phyloP scores from a whole-genome alignment of 2,329 filamentous ascomycete species.

The Nothopassalora personata region DNA sequence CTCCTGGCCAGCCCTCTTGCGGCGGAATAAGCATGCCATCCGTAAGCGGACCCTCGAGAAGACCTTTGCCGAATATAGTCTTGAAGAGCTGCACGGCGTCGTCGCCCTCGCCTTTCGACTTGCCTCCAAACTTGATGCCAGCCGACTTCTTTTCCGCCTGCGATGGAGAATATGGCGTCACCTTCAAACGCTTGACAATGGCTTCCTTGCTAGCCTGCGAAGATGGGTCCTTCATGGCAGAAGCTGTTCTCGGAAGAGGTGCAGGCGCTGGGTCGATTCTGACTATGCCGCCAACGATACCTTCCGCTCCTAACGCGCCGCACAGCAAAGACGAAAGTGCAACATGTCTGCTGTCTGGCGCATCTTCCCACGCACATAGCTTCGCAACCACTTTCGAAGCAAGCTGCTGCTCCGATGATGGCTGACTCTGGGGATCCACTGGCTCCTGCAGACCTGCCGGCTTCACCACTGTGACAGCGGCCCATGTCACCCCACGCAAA shows the following conservation, averaged over 20 bases:
- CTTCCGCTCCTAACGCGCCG: conserved; percentile 62
- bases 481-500: conserved; percentile 71
- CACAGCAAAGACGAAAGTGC: conserved; percentile 76
- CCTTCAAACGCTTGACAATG: conserved; percentile 62
- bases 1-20: conserved; percentile 72
- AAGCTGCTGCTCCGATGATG: conserved; percentile 52
- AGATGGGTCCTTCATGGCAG: conserved; percentile 37
- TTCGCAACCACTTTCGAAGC: conserved; percentile 69
- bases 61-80: conserved; percentile 62
- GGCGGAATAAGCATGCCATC: conserved; percentile 75
- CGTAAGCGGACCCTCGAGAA: conserved; percentile 80
- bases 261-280: conserved; percentile 77
- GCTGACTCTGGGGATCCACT: conserved; percentile 65
- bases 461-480: conserved; percentile 77
- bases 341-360: conserved; percentile 73
- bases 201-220: conserved; percentile 38
- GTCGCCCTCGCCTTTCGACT: conserved; percentile 76
- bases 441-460: conserved; percentile 70
- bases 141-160: conserved; percentile 51
- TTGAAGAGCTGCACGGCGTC: conserved; percentile 67
- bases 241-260: conserved; percentile 60
- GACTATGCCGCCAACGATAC: conserved; percentile 77
- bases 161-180: conserved; percentile 69
- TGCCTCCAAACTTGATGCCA: conserved; percentile 79
- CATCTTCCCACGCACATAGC: conserved; percentile 74